These are phyloP conservation scores for Teunomyces cretensis DNA, from an alignment of 805 yeast species.

Conservation along the genomic window DNA sequence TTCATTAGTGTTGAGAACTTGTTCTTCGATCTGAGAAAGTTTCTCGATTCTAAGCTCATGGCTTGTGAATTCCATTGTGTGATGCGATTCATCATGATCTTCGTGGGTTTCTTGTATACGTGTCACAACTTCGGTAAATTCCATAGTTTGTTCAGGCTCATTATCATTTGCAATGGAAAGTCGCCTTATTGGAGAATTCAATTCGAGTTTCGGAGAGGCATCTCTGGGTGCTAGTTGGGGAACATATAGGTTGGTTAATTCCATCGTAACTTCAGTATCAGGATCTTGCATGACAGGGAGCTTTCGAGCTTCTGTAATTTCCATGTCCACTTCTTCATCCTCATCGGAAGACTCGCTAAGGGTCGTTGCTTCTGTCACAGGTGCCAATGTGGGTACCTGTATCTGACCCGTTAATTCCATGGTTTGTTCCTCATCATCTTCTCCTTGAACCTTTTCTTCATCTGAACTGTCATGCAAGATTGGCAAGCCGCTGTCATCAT, in stretches of 20 bases:
- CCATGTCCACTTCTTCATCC: conserved; percentile 23
- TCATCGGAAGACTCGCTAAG: conserved; percentile 6
- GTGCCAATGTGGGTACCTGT: not conserved
- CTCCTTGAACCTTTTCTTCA: conserved; percentile 7
- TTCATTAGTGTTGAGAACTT: no score
- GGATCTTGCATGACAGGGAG: conserved; percentile 2
- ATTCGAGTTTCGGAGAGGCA: not conserved
- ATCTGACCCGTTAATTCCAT: conserved; percentile 24
- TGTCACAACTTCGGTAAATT: conserved; percentile 5
- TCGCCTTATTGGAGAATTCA: not conserved
- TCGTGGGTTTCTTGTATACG: not conserved
- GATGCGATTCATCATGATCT: not conserved
- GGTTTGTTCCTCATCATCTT: conserved; percentile 22
- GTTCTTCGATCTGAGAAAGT: not conserved
- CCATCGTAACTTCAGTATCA: conserved; percentile 8
- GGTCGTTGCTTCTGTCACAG: not conserved
- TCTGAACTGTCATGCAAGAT: conserved; percentile 26
- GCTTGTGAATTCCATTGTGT: not conserved
- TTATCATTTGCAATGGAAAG: not conserved
- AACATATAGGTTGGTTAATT: conserved; percentile 7
- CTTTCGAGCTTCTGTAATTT: conserved; percentile 14
- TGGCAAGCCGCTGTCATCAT: conserved; percentile 14
- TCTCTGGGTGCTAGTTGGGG: not conserved
- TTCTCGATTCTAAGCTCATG: not conserved
- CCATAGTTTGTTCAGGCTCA: conserved; percentile 8